These are phyloP conservation scores for Metrosideros polymorpha DNA, from an alignment of 441 rosid genomes.

Conservation along the genomic window DNA sequence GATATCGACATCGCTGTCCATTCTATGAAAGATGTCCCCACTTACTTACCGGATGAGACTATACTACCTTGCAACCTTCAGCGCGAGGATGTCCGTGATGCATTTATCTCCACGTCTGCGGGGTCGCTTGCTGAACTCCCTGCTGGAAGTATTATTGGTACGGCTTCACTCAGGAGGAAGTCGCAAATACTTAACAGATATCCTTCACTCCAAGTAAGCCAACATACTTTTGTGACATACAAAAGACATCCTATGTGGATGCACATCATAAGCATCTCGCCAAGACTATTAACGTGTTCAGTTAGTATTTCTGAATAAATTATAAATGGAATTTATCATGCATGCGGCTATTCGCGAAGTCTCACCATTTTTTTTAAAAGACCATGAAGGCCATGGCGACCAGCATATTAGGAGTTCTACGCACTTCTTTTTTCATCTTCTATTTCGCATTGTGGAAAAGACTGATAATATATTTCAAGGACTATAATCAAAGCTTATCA, in stretches of 20 bases:
- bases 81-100: slow-evolving; percentile 96
- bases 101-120: slow-evolving; percentile 61
- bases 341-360: background rate
- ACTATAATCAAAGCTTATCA: background rate
- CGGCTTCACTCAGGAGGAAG: slow-evolving; percentile 95
- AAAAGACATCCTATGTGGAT: background rate
- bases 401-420: background rate
- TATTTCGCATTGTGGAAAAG: background rate
- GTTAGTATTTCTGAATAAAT: background rate
- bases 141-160: slow-evolving; percentile 79
- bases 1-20: slow-evolving; percentile 96
- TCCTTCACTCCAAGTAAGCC: slow-evolving; percentile 54
- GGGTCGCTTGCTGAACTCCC: slow-evolving; percentile 73
- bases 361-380: background rate
- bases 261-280: background rate
- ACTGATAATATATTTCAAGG: background rate
- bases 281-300: background rate
- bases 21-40: slow-evolving; percentile 98
- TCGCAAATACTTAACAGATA: slow-evolving; percentile 87
- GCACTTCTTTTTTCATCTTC: background rate
- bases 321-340: background rate
- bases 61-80: slow-evolving; percentile 81
- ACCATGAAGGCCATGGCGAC: background rate
- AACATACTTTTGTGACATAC: background rate
- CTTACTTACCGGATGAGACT: slow-evolving; percentile 76